Base-by-base conservation (phyloP, 768 basidiomycete genomes). In the Auricularia cornea region DNA sequence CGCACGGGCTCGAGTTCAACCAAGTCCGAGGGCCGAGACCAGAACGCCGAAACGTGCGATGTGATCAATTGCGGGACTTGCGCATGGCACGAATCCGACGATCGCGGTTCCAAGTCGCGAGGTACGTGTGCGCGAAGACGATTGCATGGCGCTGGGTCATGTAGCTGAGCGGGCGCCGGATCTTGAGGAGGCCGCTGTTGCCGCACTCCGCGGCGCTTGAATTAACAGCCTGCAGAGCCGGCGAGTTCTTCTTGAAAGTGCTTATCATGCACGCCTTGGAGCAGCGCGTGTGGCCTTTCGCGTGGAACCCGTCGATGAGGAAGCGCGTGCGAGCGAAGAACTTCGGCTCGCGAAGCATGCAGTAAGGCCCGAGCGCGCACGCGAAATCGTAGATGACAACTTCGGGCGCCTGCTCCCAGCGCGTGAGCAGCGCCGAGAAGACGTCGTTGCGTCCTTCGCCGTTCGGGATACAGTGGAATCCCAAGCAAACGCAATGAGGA, bases 401-500 rank as follows among this genome's bases (percentile, higher is more conserved):
- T 74, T 69, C 65, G 10, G 73, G 76, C 0, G 74, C 69, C 23
- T 33, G 69, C 11, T 64, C 51, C 72, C 72, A 77, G 1, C 66
- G 66, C 1, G 76, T 78, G 16, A 75, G 65, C 1, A 78, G 66
- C 1, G 78, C 76, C 2, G 73, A 76, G 62, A 79, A 79, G 0
- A 78, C 74, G 66, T 78, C 74, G 62, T 79, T 77, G 1, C 73
- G 51, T 3, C 77, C 76, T 64, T 78, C 77, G 1, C 68, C 72
- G 12, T 65, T 54, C 0, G 75, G 77, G 26, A 77, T 79, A 60
- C 51, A 52, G 26, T 52, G 51, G n/a, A 52, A 52, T 8, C 51
- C 51, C 10, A 52, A n/a, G 51, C 51, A 52, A 8, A 52, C 51
- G 16, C 16, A 52, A 28, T 52, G 51, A 8, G 51, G 51, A 52